These are phyloP conservation scores for Pichia paraexigua DNA, from an alignment of 805 yeast species.

Conservation along the genomic window DNA sequence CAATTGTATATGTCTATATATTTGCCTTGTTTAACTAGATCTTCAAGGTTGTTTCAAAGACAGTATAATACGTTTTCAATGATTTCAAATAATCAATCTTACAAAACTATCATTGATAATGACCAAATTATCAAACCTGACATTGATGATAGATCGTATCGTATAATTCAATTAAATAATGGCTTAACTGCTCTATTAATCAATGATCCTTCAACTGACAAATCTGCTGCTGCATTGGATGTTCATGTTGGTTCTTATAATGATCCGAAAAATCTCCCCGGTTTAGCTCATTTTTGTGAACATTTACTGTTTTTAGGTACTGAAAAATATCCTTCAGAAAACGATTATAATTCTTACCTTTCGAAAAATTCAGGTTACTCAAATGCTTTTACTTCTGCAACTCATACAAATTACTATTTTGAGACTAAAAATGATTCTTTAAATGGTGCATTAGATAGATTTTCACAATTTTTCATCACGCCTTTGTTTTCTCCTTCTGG, in stretches of 20 bases:
- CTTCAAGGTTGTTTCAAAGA: neutral
- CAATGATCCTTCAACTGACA: slow-evolving; percentile 62
- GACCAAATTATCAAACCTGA: slow-evolving; percentile 33
- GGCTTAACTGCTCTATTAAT: slow-evolving; percentile 54
- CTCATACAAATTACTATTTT: slow-evolving; percentile 85
- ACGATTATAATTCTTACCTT: slow-evolving; percentile 64
- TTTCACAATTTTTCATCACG: slow-evolving; percentile 82
- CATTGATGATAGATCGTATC: slow-evolving; percentile 69
- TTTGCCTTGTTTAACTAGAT: neutral
- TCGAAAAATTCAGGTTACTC: slow-evolving; percentile 82
- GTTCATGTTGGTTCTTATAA: slow-evolving; percentile 72
- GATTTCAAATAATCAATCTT: slow-evolving; percentile 3
- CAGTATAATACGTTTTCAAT: neutral
- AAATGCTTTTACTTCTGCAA: slow-evolving; percentile 86
- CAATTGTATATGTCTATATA: neutral
- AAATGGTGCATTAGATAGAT: slow-evolving; percentile 85
- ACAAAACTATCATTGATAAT: slow-evolving; percentile 14
- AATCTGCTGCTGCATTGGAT: slow-evolving; percentile 72
- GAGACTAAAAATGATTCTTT: slow-evolving; percentile 71
- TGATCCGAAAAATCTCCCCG: slow-evolving; percentile 57
- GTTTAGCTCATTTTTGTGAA: slow-evolving; percentile 74
- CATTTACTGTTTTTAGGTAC: slow-evolving; percentile 77
- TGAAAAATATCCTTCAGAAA: slow-evolving; percentile 64
- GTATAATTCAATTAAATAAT: slow-evolving; percentile 53
- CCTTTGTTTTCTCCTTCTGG: slow-evolving; percentile 71